Evolutionary conservation across 306 rosid species (phyloP).

Genomic region (Prosopis cineraria): DNA sequence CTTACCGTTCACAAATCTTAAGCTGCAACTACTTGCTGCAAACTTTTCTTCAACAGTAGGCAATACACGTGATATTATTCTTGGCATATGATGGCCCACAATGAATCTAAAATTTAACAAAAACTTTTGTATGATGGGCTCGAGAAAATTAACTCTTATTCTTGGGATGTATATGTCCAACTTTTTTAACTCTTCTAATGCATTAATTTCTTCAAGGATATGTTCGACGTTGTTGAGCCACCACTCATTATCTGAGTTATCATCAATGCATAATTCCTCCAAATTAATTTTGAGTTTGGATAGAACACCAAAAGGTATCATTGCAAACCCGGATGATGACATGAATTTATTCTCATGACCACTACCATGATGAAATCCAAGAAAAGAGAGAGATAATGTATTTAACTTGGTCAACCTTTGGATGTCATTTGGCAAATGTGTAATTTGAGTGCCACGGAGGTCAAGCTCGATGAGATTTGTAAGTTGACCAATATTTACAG

Average conservation of each 20-base stretch:
- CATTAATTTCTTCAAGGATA: background rate
- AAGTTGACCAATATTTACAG: background rate
- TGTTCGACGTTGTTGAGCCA: background rate
- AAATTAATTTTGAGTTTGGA: background rate
- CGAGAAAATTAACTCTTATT: background rate
- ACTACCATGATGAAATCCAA: background rate
- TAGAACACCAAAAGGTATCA: background rate
- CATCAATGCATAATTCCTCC: background rate
- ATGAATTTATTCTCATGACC: background rate
- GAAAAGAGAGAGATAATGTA: background rate
- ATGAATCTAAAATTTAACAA: background rate
- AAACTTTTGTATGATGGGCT: background rate
- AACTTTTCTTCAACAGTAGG: background rate
- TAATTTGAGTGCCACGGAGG: background rate
- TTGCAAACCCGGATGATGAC: background rate
- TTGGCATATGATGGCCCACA: background rate
- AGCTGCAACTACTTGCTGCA: background rate
- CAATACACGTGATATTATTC: background rate
- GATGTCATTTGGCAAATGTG: background rate
- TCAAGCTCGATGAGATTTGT: background rate
- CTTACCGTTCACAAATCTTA: constrained; percentile 1
- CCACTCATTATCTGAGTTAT: constrained; percentile 5
- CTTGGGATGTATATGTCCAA: background rate
- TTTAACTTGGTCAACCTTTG: background rate
- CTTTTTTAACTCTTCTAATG: background rate